Base-by-base conservation (phyloP, 2,329 filamentous ascomycete species). In the Scleromitrula shiraiana region DNA sequence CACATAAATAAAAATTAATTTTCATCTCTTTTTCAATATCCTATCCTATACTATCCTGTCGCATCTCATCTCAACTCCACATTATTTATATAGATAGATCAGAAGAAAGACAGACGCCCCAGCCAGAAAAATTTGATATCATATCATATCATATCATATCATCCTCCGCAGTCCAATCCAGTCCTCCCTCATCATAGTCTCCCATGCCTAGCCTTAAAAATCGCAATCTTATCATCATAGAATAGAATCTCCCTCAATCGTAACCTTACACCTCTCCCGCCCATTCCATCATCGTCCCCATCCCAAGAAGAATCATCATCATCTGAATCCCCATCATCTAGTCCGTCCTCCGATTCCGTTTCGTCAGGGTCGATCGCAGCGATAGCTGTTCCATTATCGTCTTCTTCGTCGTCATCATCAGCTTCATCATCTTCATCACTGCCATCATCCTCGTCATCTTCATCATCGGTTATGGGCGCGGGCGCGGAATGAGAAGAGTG, bases 201-300 rank as follows among this genome's bases (percentile, higher is more conserved):
- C 23, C 58, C 59, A 53, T 61, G 59, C 20, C 86, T 76, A 26
- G 84, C 83, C 64, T 83, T 85, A 68, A 91, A 91, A 50, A 91
- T 82, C 23, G 83, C 80, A 45, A 88, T 80, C 65, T 88, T 87
- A 63, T 91, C 86, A 63, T 91, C 87, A 59, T 88, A 90, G 65
- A 88, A 91, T 53, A 90, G 66, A 54, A 93, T 91, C 69, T 91
- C 85, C 52, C 85, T 72, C 55, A 91, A 68, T 46, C 80, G 74
- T 51, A 90, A 72, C 57, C 74, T 68, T 24, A 65, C 61, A 43
- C 64, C 67, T 32, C 69, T 64, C 14, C 58, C 56, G 19, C 56
- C 59, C 26, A 70, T 67, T 5, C 69, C 68, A 29, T 71, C 67
- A 5, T 69, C 68, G 17, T 73, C 73, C 29, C 74, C 71, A 54